phyloP scores from a whole-genome alignment of 768 basidiomycete species.

The Tricholomella constricta region DNA sequence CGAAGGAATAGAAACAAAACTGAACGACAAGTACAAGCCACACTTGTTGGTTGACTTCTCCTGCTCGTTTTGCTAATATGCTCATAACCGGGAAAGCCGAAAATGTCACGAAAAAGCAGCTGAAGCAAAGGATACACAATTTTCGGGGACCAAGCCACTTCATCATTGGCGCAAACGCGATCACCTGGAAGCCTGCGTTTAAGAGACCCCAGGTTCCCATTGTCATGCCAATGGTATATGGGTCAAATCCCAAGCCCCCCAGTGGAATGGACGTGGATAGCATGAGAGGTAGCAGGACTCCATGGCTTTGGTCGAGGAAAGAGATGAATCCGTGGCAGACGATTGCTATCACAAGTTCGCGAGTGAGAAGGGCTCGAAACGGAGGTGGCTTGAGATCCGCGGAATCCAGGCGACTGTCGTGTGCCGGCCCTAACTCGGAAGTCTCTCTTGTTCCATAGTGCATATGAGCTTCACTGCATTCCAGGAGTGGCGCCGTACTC shows the following conservation, averaged over 20 bases:
- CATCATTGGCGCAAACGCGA: slow-evolving; percentile 35
- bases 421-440: slow-evolving; percentile 22
- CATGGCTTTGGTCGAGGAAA: slow-evolving; percentile 42
- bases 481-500: slow-evolving; percentile 1
- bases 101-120: slow-evolving; percentile 28
- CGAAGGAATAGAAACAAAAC: slow-evolving; percentile 22
- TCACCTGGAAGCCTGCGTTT: slow-evolving; percentile 36
- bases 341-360: slow-evolving; percentile 41
- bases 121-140: slow-evolving; percentile 34
- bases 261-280: slow-evolving; percentile 42
- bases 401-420: slow-evolving; percentile 14
- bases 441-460: slow-evolving; percentile 3
- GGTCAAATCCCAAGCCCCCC: slow-evolving; percentile 45
- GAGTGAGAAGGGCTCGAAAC: slow-evolving; percentile 21
- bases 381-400: slow-evolving; percentile 22
- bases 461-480: background rate
- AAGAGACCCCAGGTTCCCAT: slow-evolving; percentile 38
- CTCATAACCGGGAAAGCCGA: slow-evolving; percentile 41
- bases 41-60: slow-evolving; percentile 24
- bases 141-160: slow-evolving; percentile 34
- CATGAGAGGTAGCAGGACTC: slow-evolving; percentile 46
- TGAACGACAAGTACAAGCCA: slow-evolving; percentile 34
- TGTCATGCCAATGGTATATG: slow-evolving; percentile 42
- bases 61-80: slow-evolving; percentile 28
- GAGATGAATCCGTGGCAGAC: slow-evolving; percentile 40